Evolutionary conservation across 495 filamentous ascomycete genomes (phyloP).

Genomic region (Hypomontagnella submonticulosa): DNA sequence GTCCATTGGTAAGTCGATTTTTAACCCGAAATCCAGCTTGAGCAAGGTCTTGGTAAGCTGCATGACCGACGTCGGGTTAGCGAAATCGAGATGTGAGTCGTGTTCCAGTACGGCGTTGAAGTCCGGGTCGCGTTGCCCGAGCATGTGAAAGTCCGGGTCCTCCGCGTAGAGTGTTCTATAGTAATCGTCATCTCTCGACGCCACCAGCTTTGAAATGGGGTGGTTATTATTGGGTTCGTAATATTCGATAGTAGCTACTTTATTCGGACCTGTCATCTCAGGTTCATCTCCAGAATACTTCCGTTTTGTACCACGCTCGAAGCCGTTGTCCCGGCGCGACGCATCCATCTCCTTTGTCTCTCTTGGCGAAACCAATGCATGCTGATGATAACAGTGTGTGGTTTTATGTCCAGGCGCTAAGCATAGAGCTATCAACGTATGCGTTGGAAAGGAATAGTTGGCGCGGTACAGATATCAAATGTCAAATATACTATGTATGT

Average conservation of each 20-base stretch:
- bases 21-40: constrained; percentile 76
- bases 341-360: constrained; percentile 19
- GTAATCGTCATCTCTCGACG: constrained; percentile 46
- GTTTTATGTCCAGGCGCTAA: not conserved
- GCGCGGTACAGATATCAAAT: too few species aligned
- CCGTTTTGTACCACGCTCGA: constrained; percentile 34
- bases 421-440: too few species aligned
- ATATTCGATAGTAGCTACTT: not conserved
- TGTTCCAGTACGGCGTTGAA: constrained; percentile 59
- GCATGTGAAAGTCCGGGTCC: constrained; percentile 50
- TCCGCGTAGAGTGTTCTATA: constrained; percentile 51
- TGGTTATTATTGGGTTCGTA: not conserved
- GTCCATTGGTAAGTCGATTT: constrained; percentile 76
- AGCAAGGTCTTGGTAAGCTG: constrained; percentile 86
- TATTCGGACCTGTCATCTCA: constrained; percentile 4
- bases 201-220: not conserved
- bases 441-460: too few species aligned
- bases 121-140: constrained; percentile 47
- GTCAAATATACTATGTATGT: too few species aligned
- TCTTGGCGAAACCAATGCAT: constrained; percentile 14
- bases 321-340: not conserved
- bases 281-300: constrained; percentile 28
- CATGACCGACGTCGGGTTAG: constrained; percentile 78
- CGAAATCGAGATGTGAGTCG: constrained; percentile 82
- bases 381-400: not conserved